These are phyloP conservation scores for Leucocoprinus leucothites DNA, from an alignment of 768 basidiomycete genomes.

Conservation along the genomic window DNA sequence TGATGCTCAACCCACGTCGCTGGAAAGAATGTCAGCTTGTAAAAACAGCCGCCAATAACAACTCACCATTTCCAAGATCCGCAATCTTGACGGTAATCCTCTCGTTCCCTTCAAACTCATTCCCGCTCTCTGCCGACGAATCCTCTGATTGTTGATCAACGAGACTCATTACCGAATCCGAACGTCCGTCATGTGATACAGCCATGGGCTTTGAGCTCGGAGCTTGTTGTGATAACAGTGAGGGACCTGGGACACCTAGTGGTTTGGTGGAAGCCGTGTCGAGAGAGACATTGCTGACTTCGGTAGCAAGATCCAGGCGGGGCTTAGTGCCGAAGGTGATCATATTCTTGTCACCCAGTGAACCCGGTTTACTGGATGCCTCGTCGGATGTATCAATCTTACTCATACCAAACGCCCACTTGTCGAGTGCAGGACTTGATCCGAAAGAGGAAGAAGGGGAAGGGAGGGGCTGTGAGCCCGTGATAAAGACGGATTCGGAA, in stretches of 20 bases:
- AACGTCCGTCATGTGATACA: conserved; percentile 14
- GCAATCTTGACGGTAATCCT: conserved; percentile 98
- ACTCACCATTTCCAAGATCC: conserved; percentile 87
- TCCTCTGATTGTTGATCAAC: conserved; percentile 33
- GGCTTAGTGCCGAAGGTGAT: conserved; percentile 16
- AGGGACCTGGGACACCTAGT: conserved; percentile 47
- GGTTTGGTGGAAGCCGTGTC: conserved; percentile 28
- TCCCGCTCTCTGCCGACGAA: conserved; percentile 1
- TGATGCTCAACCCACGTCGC: conserved; percentile 93
- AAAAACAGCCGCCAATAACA: no score
- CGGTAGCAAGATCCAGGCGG: conserved; percentile 31
- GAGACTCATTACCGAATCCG: conserved; percentile 16
- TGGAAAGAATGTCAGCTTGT: conserved; percentile 27
- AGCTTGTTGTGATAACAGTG: conserved; percentile 71
- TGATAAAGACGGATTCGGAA: conserved; percentile 74
- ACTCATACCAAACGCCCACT: conserved; percentile 90
- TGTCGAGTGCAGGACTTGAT: conserved; percentile 72
- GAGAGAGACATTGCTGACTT: conserved; percentile 37
- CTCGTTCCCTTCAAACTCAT: conserved; percentile 15
- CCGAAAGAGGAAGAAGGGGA: conserved; percentile 75
- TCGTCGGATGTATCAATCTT: conserved; percentile 62
- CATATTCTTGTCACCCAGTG: conserved; percentile 6
- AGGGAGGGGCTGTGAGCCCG: conserved; percentile 90
- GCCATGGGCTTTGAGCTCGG: conserved; percentile 30
- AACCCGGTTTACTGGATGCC: conserved; percentile 20